Evolutionary conservation across 129 eudicot species (phyloP).

Genomic region (Ambrosia artemisiifolia): DNA sequence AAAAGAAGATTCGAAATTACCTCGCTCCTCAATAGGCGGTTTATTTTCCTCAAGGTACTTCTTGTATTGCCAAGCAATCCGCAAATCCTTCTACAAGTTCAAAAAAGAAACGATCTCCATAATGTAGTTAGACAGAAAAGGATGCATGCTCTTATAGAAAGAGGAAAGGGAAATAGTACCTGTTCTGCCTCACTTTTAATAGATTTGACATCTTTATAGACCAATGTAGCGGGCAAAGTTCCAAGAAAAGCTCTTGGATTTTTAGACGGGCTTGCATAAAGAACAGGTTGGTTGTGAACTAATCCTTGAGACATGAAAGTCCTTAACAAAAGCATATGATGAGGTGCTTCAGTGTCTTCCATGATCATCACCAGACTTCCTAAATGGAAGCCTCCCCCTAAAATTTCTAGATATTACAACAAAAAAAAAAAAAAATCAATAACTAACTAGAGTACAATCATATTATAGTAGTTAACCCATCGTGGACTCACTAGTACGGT

Average conservation of each 20-base stretch:
- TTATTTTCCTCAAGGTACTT: constrained; percentile 77
- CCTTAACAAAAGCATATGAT: constrained; percentile 91
- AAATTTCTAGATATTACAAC: constrained; percentile 50
- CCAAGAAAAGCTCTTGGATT: constrained; percentile 90
- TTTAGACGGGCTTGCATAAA: constrained; percentile 79
- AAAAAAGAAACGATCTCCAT: constrained; percentile 11
- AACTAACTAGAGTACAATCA: background rate
- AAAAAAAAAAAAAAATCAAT: background rate
- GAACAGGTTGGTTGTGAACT: constrained; percentile 81
- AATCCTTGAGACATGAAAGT: constrained; percentile 96
- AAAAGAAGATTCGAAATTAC: constrained; percentile 32
- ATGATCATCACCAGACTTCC: constrained; percentile 94
- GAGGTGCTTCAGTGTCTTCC: constrained; percentile 98
- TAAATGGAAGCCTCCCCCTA: constrained; percentile 91
- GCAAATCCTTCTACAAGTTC: constrained; percentile 58
- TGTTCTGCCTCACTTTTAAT: constrained; percentile 51
- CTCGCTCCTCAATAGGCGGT: constrained; percentile 51
- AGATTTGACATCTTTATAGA: constrained; percentile 74
- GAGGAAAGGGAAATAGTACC: constrained; percentile 32
- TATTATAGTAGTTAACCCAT: background rate
- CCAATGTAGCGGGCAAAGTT: constrained; percentile 68
- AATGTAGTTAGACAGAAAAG: background rate
- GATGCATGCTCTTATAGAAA: background rate
- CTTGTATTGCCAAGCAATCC: constrained; percentile 99
- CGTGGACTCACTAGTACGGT: background rate